Conservation (phyloP, 1,284 basidiomycete genomes). For the Coniferiporia weirii region DNA sequence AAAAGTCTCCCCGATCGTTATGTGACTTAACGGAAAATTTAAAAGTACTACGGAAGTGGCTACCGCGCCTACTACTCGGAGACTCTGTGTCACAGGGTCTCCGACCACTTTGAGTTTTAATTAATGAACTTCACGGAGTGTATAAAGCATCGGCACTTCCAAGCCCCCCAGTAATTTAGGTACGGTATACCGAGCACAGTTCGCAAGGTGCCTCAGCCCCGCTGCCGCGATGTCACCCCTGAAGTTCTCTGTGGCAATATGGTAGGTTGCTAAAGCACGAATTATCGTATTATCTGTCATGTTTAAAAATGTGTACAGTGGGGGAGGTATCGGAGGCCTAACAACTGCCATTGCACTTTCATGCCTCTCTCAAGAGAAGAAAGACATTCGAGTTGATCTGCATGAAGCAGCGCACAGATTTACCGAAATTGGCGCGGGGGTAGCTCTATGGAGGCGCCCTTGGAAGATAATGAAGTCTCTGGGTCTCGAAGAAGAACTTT, state of each 20-base stretch:
- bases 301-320: conserved; percentile 24
- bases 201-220: too few species aligned
- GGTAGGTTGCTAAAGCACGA: not conserved
- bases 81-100: too few species aligned
- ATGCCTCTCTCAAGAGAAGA: conserved; percentile 23
- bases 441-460: conserved; percentile 26
- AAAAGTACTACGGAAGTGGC: too few species aligned
- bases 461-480: conserved; percentile 23
- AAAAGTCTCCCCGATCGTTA: too few species aligned
- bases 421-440: conserved; percentile 38
- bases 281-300: not conserved
- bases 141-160: too few species aligned
- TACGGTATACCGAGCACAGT: too few species aligned
- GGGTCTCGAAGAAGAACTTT: conserved; percentile 23
- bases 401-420: conserved; percentile 36
- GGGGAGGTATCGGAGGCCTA: conserved; percentile 36
- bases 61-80: too few species aligned
- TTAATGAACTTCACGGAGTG: too few species aligned
- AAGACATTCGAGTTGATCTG: conserved; percentile 36
- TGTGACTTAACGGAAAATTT: too few species aligned
- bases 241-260: conserved; percentile 13
- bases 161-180: too few species aligned
- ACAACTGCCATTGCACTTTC: conserved; percentile 33
- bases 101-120: too few species aligned
- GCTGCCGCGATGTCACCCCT: not conserved